phyloP scores from a whole-genome alignment of 768 basidiomycete genomes.

The Mycena leptocephala region DNA sequence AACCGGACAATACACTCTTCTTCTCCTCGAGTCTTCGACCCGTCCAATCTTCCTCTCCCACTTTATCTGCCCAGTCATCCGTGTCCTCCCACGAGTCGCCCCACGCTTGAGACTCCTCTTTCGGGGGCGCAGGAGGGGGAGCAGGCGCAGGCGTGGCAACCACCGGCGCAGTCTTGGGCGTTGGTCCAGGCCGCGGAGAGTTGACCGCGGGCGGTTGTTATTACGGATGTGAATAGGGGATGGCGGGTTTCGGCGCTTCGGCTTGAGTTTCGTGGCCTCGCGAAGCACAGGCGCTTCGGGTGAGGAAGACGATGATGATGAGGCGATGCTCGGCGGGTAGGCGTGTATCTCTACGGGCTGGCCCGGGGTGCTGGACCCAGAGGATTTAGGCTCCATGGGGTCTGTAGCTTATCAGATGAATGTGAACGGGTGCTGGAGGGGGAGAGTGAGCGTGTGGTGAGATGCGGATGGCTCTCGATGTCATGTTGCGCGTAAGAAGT shows the following conservation, averaged over 20 bases:
- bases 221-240: slow-evolving; percentile 58
- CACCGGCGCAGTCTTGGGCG: slow-evolving; percentile 26
- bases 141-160: slow-evolving; percentile 30
- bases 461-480: slow-evolving; percentile 61
- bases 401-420: slow-evolving; percentile 46
- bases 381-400: slow-evolving; percentile 60
- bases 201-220: slow-evolving; percentile 51
- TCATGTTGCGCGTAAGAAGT: slow-evolving; percentile 49
- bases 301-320: slow-evolving; percentile 49
- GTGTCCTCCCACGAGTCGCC: slow-evolving; percentile 68
- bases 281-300: slow-evolving; percentile 42
- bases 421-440: slow-evolving; percentile 38
- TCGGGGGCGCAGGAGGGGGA: slow-evolving; percentile 38
- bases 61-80: slow-evolving; percentile 68
- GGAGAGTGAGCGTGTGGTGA: slow-evolving; percentile 53
- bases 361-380: slow-evolving; percentile 52
- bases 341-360: slow-evolving; percentile 61
- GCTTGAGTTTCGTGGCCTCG: slow-evolving; percentile 53
- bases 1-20: slow-evolving; percentile 50
- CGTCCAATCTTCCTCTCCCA: slow-evolving; percentile 18
- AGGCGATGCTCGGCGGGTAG: slow-evolving; percentile 74
- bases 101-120: slow-evolving; percentile 53
- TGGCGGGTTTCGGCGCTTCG: slow-evolving; percentile 59
- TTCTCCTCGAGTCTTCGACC: slow-evolving; percentile 54
- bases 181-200: slow-evolving; percentile 40